Base-by-base conservation (phyloP, 2,329 filamentous ascomycete species). In the Fusarium burgessii region DNA sequence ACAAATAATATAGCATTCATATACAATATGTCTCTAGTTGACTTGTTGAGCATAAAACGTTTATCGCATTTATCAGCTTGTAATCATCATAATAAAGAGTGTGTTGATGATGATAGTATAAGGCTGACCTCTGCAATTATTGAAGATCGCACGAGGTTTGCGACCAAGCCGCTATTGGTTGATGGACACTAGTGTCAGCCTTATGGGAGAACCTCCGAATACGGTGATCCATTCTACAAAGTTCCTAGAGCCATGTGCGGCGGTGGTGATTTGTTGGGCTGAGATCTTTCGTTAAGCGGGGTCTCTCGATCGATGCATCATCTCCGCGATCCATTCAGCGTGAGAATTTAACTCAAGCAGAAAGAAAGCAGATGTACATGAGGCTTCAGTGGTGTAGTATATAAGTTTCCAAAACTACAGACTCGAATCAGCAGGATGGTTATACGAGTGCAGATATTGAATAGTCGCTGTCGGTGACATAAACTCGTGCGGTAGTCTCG, bases 131-230 rank as follows among this genome's bases (percentile, higher is more conserved):
- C 10, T 41, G n/a, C 14, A 59, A n/a, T 40, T 9, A 8, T 38
- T 12, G 33, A 35, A n/a, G 13, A 50, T 25, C 43, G 61, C 63
- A 75, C 66, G 66, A 54, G 62, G 64, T 41, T 57, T 52, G 40
- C 51, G 40, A 56, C 29, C 50, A 60, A 35, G 43, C 55, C 32
- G 49, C 50, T 29, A 68, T 74, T 75, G 70, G 70, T 42, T 17
- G 43, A 46, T 42, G 29, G 27, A n/a, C n/a, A 15, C 23, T 20
- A 40, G 35, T 14, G 27, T 62, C 13, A 33, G 49, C 36, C 35
- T 25, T 33, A 17, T 36, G 29, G 13, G 33, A 14, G n/a, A 32
- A 12, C 20, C 15, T 25, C 38, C 38, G 47, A 43, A 58, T 33
- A 51, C 54, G 43, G 14, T 17, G 42, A 35, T 17, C 42, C 23